Conservation (phyloP, 2,329 filamentous ascomycete genomes). For the Colletotrichum caudatum region DNA sequence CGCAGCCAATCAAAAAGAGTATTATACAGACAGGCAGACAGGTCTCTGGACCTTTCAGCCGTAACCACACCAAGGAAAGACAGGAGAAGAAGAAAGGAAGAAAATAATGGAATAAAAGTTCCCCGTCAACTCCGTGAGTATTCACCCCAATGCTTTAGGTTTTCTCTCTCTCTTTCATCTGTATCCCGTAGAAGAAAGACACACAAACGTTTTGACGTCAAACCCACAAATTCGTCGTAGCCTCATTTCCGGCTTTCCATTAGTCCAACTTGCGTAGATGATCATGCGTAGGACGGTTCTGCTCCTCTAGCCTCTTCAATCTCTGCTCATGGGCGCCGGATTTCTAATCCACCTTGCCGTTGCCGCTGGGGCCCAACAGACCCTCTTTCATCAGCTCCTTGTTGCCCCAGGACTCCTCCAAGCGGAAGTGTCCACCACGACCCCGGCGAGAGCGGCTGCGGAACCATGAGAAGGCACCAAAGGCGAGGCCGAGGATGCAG, state of each 20-base stretch:
- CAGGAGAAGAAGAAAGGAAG: constrained; percentile 30
- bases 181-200: constrained; percentile 21
- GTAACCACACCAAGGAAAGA: constrained; percentile 11
- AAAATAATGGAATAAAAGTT: constrained; percentile 32
- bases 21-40: constrained; percentile 41
- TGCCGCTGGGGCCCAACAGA: constrained; percentile 61
- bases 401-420: constrained; percentile 67
- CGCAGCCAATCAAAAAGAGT: constrained; percentile 22
- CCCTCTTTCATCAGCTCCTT: constrained; percentile 74
- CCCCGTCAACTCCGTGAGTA: constrained; percentile 41
- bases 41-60: constrained; percentile 3
- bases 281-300: constrained; percentile 11
- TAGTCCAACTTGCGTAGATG: constrained; percentile 40
- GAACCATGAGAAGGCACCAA: constrained; percentile 66
- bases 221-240: constrained; percentile 35
- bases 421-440: constrained; percentile 70
- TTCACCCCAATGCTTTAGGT: constrained; percentile 36
- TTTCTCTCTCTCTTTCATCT: constrained; percentile 27
- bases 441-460: constrained; percentile 66
- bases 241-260: constrained; percentile 41
- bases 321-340: constrained; percentile 14
- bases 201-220: constrained; percentile 21
- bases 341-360: constrained; percentile 64
- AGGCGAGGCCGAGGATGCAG: constrained; percentile 67
- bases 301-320: constrained; percentile 30